These are phyloP conservation scores for Fusarium sterilihyphosum DNA, from an alignment of 2,329 filamentous ascomycete genomes.

Conservation along the genomic window DNA sequence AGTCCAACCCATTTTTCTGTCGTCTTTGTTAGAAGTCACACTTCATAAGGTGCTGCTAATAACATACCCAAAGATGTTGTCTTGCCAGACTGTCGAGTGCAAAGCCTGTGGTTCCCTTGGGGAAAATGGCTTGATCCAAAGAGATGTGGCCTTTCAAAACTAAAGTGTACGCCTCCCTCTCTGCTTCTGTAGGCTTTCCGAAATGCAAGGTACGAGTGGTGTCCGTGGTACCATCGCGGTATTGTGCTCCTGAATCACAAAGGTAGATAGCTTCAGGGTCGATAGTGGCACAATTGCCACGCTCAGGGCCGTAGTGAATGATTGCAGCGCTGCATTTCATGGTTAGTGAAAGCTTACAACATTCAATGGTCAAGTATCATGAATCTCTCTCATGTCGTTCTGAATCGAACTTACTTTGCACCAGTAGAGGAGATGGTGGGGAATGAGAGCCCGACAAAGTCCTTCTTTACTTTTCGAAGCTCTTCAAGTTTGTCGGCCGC, in stretches of 20 bases:
- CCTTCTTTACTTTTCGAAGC: conserved; percentile 72
- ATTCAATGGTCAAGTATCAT: background rate
- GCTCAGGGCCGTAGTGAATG: conserved; percentile 94
- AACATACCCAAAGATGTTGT: conserved; percentile 86
- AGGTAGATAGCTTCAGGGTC: conserved; percentile 90
- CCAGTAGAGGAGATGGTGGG: conserved; percentile 96
- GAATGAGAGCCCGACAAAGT: conserved; percentile 92
- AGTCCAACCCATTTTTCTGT: conserved; percentile 79
- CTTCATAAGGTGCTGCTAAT: background rate
- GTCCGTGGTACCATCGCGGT: conserved; percentile 93
- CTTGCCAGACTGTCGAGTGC: conserved; percentile 88
- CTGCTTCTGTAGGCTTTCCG: conserved; percentile 81
- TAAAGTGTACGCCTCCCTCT: conserved; percentile 90
- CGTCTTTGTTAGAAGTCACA: conserved; percentile 25
- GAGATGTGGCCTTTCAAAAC: conserved; percentile 95
- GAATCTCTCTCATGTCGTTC: background rate
- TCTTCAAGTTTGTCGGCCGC: conserved; percentile 92
- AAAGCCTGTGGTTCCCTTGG: conserved; percentile 94
- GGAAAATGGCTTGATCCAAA: conserved; percentile 86
- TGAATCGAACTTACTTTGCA: conserved; percentile 64
- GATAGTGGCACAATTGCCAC: conserved; percentile 81
- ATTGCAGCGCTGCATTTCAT: conserved; percentile 77
- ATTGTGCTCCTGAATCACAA: conserved; percentile 98
- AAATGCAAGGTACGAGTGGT: conserved; percentile 95
- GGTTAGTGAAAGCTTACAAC: background rate